Percentiles rank a stretch among this genome's conserved stretches.
Evolutionary conservation across 225 moss, liverwort and hornwort genomes (phyloP).

Genomic region (Polytrichum commune): DNA sequence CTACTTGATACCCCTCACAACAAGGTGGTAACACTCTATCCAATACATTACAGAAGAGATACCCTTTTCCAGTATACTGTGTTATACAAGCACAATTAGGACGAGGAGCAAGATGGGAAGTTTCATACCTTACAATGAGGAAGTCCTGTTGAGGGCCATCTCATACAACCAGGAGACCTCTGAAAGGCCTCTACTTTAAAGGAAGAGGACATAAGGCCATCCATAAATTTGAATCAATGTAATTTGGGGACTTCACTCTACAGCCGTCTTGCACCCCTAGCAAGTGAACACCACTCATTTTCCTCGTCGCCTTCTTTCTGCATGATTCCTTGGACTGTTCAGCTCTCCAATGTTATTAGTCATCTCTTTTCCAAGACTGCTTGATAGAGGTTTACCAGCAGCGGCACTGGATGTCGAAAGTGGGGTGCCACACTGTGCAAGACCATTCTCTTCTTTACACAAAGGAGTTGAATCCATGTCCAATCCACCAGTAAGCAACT

Average conservation of each 20-base stretch:
- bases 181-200: not conserved
- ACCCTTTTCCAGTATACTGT: no score
- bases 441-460: slow-evolving; percentile 20
- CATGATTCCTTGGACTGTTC: not conserved
- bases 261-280: not conserved
- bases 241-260: not conserved
- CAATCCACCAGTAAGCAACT: slow-evolving; percentile 36
- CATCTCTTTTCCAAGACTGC: not conserved
- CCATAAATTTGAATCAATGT: not conserved
- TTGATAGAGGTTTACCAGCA: slow-evolving; percentile 24
- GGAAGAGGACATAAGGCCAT: not conserved
- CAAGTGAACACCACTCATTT: not conserved
- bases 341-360: not conserved
- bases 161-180: not conserved
- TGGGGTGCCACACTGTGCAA: slow-evolving; percentile 14
- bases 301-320: not conserved
- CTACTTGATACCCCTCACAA: no score
- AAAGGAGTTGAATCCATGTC: slow-evolving; percentile 25
- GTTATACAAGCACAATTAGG: not conserved
- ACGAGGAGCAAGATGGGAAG: not conserved
- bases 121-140: slow-evolving; percentile 1
- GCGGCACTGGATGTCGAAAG: slow-evolving; percentile 16
- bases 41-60: no score
- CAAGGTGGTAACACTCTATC: no score
- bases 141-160: not conserved